Evolutionary conservation across 2,329 filamentous ascomycete species (phyloP), one percentile per base, ranked within the genome.

Genomic region (Cryphonectria nitschkei): DNA sequence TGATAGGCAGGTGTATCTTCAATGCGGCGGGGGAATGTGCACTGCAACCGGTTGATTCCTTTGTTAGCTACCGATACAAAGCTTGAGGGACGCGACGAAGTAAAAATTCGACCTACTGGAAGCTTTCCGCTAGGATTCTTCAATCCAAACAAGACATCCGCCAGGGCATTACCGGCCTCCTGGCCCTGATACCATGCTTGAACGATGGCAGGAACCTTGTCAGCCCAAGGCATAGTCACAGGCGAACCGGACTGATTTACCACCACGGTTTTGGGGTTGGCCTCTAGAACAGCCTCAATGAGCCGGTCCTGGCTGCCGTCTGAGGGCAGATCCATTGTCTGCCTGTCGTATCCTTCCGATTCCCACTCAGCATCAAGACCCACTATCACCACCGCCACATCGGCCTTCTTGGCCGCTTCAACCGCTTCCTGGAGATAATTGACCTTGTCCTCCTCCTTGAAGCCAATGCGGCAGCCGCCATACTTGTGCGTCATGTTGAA

Each of bases 331-430:
- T 89, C 86, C 86, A 90, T 88, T 69, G 83, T 87, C 69, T 84
- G 81, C 63, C 90, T 86, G 76, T 93, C 91, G 72, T 92, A 92
- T 1, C 91, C 91, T 78, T 93, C 91, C 1, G 90, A 92, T 77
- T 93, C 91, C 90, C 90, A 93, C 77, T 93, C 91, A 7, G 88
- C 88, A 77, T 93, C 91, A 0, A 93, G 83, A 1, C 91, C 91
- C 13, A 92, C 87, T 65, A 93, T 85, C 1, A 93, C 84, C 8
- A 93, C 82, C 2, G 90, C 91, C 19, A 92, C 88, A 75, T 93
- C 90, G 0, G 89, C 88, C 2, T 84, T 83, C 72, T 82, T 86
- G 11, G 91, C 91, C 1, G 85, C 83, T 29, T 88, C 84, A 4
- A 91, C 87, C 0, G 91, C 91, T 76, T 92, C 84, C 73, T 90